Evolutionary conservation across 805 yeast genomes (phyloP), one percentile per base, ranked within the genome.

Genomic region (Lachancea mirantina): DNA sequence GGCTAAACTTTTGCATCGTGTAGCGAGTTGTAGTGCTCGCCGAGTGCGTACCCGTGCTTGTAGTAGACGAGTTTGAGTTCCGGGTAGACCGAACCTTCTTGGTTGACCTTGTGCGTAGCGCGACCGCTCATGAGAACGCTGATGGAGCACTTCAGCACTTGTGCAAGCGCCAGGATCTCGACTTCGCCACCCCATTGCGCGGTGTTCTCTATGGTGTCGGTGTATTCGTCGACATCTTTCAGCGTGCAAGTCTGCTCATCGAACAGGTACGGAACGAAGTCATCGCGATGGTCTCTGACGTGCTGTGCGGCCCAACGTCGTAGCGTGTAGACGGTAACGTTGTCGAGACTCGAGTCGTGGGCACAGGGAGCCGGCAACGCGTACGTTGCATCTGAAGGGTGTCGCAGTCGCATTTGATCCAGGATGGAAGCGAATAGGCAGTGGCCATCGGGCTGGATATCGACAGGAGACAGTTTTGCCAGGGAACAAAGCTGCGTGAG

Each of bases 121-220:
- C 84, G 70, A 1, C 94, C 94, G 28, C 85, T 81, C 66, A 82
- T 75, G 61, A 78, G 65, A 8, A 89, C 78, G 29, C 77, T 67
- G n/a, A 89, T 74, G 0, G 87, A 83, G 44, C 83, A 76, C 38
- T 78, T 67, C 46, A 68, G 82, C n/a, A 72, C 74, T 38, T 74
- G 68, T 1, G 94, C 69, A 24, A 88, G 64, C 0, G 96, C 96
- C 50, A 84, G 57, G 13, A 89, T 76, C 62, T 89, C 98, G 64
- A 85, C 65, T 47, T 92, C 96, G 6, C 95, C 92, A 16, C 98
- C 98, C 98, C 98, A 89, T 66, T 83, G 73, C 0, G 94, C 77
- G 0, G 95, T 84, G n/a, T 56, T 64, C 38, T 72, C 81, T 37
- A 89, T 67, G 41, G 77, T 79, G 3, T 64, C 56, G 3, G 84